phyloP scores from a whole-genome alignment of 2,329 filamentous ascomycete genomes.

The Ustilaginoidea virens region DNA sequence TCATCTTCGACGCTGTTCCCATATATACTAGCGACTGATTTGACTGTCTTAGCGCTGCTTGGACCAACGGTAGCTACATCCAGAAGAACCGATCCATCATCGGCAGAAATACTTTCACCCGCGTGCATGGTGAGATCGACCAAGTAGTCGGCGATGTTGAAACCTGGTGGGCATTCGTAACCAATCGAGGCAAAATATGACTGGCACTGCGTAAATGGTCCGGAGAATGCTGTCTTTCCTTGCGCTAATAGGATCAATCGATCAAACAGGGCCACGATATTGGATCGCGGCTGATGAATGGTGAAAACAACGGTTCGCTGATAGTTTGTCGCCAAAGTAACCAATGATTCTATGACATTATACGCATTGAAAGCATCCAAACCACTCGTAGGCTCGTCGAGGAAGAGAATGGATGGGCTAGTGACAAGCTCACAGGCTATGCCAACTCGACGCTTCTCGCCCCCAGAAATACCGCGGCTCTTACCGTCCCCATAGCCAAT shows the following conservation, averaged over 20 bases:
- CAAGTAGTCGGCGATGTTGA: slow-evolving; percentile 97
- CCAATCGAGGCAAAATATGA: slow-evolving; percentile 84
- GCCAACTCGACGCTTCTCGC: slow-evolving; percentile 88
- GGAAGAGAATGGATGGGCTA: slow-evolving; percentile 89
- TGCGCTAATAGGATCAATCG: slow-evolving; percentile 81
- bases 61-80: slow-evolving; percentile 58
- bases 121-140: slow-evolving; percentile 98
- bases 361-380: slow-evolving; percentile 95
- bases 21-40: slow-evolving; percentile 76
- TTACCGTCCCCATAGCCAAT: slow-evolving; percentile 94
- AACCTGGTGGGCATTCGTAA: slow-evolving; percentile 85
- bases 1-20: slow-evolving; percentile 59
- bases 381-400: slow-evolving; percentile 93
- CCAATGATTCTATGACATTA: slow-evolving; percentile 92
- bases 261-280: slow-evolving; percentile 95
- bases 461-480: slow-evolving; percentile 88
- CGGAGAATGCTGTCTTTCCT: slow-evolving; percentile 84
- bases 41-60: slow-evolving; percentile 76
- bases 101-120: slow-evolving; percentile 38
- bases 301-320: slow-evolving; percentile 96
- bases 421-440: slow-evolving; percentile 97
- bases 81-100: slow-evolving; percentile 35
- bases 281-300: slow-evolving; percentile 93
- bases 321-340: slow-evolving; percentile 88
- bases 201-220: slow-evolving; percentile 77